Evolutionary conservation across 75 land plant species (phyloP).

Genomic region (Pinus tabuliformis): DNA sequence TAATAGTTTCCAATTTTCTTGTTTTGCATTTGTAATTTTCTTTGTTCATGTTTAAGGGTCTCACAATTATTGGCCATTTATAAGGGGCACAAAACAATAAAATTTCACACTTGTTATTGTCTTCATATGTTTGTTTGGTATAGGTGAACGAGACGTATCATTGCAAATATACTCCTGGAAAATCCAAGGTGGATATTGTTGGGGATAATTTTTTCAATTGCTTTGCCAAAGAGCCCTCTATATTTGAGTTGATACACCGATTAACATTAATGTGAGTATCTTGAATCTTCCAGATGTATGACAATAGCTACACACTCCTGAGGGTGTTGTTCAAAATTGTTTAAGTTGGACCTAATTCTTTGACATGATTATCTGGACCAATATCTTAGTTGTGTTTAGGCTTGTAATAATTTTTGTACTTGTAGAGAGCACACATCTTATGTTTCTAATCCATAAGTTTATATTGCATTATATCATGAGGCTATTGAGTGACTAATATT

Average conservation of each 20-base stretch:
- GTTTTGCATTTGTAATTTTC: neutral
- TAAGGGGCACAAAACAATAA: neutral
- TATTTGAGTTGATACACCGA: constrained; percentile 31
- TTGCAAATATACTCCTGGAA: constrained; percentile 61
- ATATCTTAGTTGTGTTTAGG: neutral
- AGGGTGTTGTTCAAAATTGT: neutral
- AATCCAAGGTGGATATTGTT: constrained; percentile 42
- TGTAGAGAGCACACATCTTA: neutral
- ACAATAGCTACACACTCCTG: neutral
- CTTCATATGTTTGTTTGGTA: neutral
- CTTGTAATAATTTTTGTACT: neutral
- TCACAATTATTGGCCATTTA: neutral
- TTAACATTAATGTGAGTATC: constrained; percentile 46
- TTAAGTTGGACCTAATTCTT: neutral
- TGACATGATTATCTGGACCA: neutral
- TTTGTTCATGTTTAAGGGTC: neutral
- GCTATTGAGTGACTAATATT: no score
- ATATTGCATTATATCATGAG: no score
- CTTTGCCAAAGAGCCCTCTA: constrained; percentile 37
- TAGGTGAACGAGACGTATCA: constrained; percentile 73
- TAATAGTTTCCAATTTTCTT: neutral
- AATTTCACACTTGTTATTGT: neutral
- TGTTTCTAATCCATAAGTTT: no score
- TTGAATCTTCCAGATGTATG: neutral
- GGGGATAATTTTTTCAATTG: constrained; percentile 41